Base-by-base conservation (phyloP, 139 green algal species). In the Chlorella vulgaris region DNA sequence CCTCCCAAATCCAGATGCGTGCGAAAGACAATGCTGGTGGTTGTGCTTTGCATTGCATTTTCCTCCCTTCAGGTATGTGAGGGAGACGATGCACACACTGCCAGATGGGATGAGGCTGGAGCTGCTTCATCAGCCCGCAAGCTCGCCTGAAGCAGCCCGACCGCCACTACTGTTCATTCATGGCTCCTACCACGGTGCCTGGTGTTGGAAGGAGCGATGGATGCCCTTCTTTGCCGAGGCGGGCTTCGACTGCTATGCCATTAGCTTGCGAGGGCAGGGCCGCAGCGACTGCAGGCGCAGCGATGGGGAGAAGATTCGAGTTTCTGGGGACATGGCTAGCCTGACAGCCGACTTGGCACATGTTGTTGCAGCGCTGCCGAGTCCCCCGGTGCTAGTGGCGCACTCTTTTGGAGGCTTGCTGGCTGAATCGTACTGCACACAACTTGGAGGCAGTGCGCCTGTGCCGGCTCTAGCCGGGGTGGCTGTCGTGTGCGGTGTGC, bases 171-270 rank as follows among this genome's bases (percentile, higher is more conserved):
- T 98, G 18, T 95, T 98, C 76, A 74, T 98, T 6, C 95, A 98
- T 82, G 95, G 95, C 24, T 92, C 86, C 28, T 95, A 93, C 81
- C 95, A 98, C 61, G 94, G 89, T 38, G 94, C 94, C 3, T 98
- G 95, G 95, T 98, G 95, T 84, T 98, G 88, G 86, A 62, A 89
- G 82, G 93, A 96, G 70, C 84, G 90, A n/a, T 97, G 96, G 79
- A 71, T 95, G 88, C 93, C 93, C 6, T 95, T 92, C 76, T 96
- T 97, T 83, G 61, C 89, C 24, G 73, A 87, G 31, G 76, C 77
- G 8, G 93, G 93, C 3, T 96, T 90, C 50, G 87, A 93, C 70
- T 87, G 69, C 58, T 93, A 91, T 55, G 92, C 93, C 0, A 42
- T 97, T 26, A 94, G 87, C 79, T 65, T 97, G 40, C 81, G 93